These are phyloP conservation scores for Dendrocalamus latiflorus DNA, from an alignment of 202 grass and related monocot genomes.

Conservation along the genomic window DNA sequence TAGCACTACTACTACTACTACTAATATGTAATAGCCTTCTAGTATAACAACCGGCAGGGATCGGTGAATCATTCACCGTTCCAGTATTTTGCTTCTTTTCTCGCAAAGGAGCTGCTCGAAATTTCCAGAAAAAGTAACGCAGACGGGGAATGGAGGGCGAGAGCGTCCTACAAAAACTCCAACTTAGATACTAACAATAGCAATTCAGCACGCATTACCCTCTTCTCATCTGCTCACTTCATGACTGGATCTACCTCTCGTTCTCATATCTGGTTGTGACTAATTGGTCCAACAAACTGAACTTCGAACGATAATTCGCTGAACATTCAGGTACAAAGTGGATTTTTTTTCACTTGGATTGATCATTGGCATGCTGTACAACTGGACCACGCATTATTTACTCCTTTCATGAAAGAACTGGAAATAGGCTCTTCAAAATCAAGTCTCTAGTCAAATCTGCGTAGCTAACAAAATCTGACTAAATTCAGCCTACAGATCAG, in stretches of 20 bases:
- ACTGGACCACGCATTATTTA: conserved; percentile 30
- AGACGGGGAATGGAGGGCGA: too few species aligned
- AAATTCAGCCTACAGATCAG: conserved; percentile 10
- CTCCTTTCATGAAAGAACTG: conserved; percentile 2
- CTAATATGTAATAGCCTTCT: too few species aligned
- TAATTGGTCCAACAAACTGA: neutral
- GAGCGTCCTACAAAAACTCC: neutral
- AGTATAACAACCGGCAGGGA: too few species aligned
- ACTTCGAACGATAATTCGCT: neutral
- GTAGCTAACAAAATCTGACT: conserved; percentile 22
- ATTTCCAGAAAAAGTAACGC: neutral
- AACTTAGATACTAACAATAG: too few species aligned
- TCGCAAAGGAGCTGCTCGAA: neutral
- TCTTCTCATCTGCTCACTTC: too few species aligned
- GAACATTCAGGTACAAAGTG: neutral
- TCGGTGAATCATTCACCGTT: too few species aligned
- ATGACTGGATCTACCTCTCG: too few species aligned
- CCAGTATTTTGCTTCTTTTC: neutral
- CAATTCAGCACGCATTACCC: too few species aligned
- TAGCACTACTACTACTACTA: neutral
- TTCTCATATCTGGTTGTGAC: too few species aligned
- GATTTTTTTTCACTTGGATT: neutral
- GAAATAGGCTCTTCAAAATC: neutral
- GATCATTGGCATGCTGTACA: conserved; percentile 38
- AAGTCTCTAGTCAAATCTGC: conserved; percentile 21